Base-by-base conservation (phyloP, 2,329 filamentous ascomycete species). In the Colletotrichum horii region DNA sequence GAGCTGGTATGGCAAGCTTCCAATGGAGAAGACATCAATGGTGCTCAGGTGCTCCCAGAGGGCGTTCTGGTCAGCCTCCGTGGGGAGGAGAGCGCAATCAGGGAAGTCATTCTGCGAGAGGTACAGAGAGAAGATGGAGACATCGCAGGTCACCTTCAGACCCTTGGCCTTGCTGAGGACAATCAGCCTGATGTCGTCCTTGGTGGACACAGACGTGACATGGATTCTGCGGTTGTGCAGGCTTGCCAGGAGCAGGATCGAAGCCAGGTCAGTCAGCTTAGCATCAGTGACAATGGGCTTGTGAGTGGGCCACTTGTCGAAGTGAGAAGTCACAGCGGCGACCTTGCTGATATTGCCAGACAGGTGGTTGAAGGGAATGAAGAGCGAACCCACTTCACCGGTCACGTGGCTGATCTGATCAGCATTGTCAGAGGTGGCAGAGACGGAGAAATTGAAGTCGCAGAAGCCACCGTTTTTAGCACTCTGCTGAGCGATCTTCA, bases 331-430 rank as follows among this genome's bases (percentile, higher is more conserved):
- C 77, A 96, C 93, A 12, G 94, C 92, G 24, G 94, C 93, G 61
- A 96, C 94, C 87, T 95, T 95, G 89, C 92, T 95, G 83, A 96
- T 95, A 83, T 96, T 96, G 79, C 94, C 94, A 75, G 93, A 94
- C 30, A 96, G 87, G 83, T 95, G 91, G 84, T 96, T 95, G 88
- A 96, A 96, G 16, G 94, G 94, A 77, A 96, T 94, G 86, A 95
- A 96, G 58, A 96, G 88, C 24, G 94, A 95, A 32, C 94, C 94
- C 71, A 96, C 94, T 78, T 96, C 94, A 65, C 90, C 88, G 22
- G 92, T 92, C 71, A 96, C 89, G 78, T 93, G 90, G 80, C 92
- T 93, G 81, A 96, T 93, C 85, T 95, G 93, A 78, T 94, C 91
- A 19, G 93, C 91, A 82, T 96, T 96, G 77, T 89, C 89, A 11